Percentiles rank a stretch among this genome's conserved stretches.
Conservation (phyloP, 371 early-diverging fungal genomes). For the Haplosporangium sp. region DNA sequence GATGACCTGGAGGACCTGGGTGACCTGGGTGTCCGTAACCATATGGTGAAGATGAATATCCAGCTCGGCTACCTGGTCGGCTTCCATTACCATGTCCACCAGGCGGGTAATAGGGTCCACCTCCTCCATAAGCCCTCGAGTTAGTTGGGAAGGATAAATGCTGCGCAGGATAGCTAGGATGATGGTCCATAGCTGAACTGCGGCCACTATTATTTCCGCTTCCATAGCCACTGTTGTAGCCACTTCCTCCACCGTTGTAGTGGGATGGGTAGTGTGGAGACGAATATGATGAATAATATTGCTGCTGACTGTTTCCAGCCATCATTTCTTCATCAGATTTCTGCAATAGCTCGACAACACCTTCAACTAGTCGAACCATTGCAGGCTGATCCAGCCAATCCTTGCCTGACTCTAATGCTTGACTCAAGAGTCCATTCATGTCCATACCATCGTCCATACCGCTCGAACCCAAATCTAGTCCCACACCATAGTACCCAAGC, state of each 20-base stretch:
- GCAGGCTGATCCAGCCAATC: constrained; percentile 57
- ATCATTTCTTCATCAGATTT: constrained; percentile 52
- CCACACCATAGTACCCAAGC: constrained; percentile 53
- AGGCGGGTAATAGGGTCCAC: constrained; percentile 26
- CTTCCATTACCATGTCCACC: constrained; percentile 31
- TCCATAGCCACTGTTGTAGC: constrained; percentile 50
- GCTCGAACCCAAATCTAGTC: constrained; percentile 33
- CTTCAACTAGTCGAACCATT: constrained; percentile 48
- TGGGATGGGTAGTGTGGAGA: constrained; percentile 20
- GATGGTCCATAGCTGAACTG: constrained; percentile 40
- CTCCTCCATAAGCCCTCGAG: constrained; percentile 39
- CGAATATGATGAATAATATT: neutral
- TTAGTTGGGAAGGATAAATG: constrained; percentile 38
- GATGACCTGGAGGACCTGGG: constrained; percentile 2
- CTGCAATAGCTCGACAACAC: constrained; percentile 45
- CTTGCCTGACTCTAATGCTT: constrained; percentile 52
- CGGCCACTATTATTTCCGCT: constrained; percentile 51
- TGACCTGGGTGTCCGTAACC: constrained; percentile 22
- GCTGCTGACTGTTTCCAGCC: constrained; percentile 18
- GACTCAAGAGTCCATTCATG: constrained; percentile 38
- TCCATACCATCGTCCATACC: constrained; percentile 37
- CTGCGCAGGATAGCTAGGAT: constrained; percentile 16
- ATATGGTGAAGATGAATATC: constrained; percentile 23
- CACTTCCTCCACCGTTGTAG: constrained; percentile 38
- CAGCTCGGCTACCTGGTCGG: constrained; percentile 46